Evolutionary conservation across 1,284 basidiomycete species (phyloP).

Genomic region (Microbotryum violaceum): DNA sequence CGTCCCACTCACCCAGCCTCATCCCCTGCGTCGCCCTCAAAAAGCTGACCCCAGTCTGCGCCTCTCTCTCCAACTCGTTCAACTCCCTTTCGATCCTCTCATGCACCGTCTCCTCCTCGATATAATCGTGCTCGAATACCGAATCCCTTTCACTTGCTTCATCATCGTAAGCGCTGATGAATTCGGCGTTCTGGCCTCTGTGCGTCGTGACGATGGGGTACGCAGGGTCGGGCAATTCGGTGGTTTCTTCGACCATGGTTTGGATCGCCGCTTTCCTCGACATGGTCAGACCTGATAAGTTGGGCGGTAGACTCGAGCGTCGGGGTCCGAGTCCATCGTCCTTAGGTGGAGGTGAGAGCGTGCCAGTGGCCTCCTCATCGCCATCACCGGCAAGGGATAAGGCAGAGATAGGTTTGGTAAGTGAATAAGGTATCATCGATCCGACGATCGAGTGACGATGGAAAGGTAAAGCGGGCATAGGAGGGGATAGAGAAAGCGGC

Average conservation of each 20-base stretch:
- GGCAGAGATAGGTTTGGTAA: background rate
- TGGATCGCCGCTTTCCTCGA: background rate
- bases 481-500: constrained; percentile 14
- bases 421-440: background rate
- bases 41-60: constrained; percentile 20
- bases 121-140: background rate
- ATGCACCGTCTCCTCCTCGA: constrained; percentile 29
- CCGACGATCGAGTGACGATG: constrained; percentile 6
- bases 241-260: background rate
- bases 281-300: background rate
- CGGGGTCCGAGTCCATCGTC: background rate
- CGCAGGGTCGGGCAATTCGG: background rate
- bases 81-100: constrained; percentile 30
- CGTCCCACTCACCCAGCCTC: constrained; percentile 9
- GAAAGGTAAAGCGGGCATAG: constrained; percentile 7
- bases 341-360: too few relatives aligned
- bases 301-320: background rate
- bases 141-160: background rate
- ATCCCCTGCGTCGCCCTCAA: constrained; percentile 26
- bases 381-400: background rate
- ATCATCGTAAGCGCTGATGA: background rate
- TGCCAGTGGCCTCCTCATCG: background rate
- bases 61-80: constrained; percentile 20
- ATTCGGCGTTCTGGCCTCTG: background rate
- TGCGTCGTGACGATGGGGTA: background rate